These are phyloP conservation scores for Vinca minor DNA, from an alignment of 257 asterid genomes.

Conservation along the genomic window DNA sequence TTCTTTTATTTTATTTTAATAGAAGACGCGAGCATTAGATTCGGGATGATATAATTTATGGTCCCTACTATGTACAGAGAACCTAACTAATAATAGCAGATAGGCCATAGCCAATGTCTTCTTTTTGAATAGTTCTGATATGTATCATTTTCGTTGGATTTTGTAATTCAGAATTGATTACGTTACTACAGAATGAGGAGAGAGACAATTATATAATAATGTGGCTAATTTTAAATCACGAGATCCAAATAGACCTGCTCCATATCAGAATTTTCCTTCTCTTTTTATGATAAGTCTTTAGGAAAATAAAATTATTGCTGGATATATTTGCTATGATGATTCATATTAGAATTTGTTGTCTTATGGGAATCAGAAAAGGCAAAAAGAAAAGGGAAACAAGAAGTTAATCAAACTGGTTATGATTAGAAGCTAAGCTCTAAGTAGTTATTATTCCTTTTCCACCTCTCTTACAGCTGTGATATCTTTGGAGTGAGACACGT, in stretches of 20 bases:
- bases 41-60: conserved; percentile 7
- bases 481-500: conserved; percentile 1
- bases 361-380: conserved; percentile 17
- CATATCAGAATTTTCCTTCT: no score
- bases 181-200: no score
- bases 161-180: no score
- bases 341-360: conserved; percentile 27
- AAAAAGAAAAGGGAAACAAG: conserved; percentile 20
- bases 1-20: no score
- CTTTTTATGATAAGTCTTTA: conserved; percentile 31
- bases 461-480: conserved; percentile 36
- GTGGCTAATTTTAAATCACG: no score
- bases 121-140: no score
- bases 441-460: conserved; percentile 14
- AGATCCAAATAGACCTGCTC: no score
- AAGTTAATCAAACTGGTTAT: conserved; percentile 52
- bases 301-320: conserved; percentile 25
- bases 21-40: conserved; percentile 13
- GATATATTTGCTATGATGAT: conserved; percentile 21
- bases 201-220: no score
- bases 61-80: conserved; percentile 30
- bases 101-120: conserved; percentile 12
- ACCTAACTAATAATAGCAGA: conserved; percentile 18
- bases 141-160: no score
- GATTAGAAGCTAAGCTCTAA: conserved; percentile 33